Evolutionary conservation across 495 filamentous ascomycete genomes (phyloP).

Genomic region (Trypethelium eluteriae): DNA sequence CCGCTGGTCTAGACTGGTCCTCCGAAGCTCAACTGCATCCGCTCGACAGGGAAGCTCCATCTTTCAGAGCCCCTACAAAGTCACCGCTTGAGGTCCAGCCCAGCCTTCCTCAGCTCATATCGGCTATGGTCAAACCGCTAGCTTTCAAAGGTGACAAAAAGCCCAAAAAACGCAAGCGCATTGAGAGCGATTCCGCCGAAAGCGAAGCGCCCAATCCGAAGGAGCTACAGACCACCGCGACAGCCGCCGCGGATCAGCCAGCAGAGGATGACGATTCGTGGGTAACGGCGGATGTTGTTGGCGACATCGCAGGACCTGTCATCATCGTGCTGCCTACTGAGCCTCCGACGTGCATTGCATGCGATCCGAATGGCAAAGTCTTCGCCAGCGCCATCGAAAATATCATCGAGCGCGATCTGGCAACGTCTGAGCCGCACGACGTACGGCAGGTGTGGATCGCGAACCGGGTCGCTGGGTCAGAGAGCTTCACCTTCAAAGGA

Average conservation of each 20-base stretch:
- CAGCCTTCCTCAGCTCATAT: background rate
- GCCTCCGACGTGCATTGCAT: slow-evolving; percentile 63
- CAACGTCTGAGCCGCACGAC: slow-evolving; percentile 84
- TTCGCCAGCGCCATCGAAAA: slow-evolving; percentile 76
- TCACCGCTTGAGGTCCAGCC: slow-evolving; percentile 3
- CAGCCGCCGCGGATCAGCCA: slow-evolving; percentile 34
- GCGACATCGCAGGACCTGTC: slow-evolving; percentile 77
- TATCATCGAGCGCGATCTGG: slow-evolving; percentile 66
- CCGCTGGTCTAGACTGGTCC: slow-evolving; percentile 2
- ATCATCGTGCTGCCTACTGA: slow-evolving; percentile 69
- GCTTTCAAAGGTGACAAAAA: slow-evolving; percentile 97
- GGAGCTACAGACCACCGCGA: slow-evolving; percentile 34
- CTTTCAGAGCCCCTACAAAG: background rate
- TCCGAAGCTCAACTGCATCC: background rate
- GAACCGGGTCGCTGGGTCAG: slow-evolving; percentile 73
- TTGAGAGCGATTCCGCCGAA: slow-evolving; percentile 38
- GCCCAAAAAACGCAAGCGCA: slow-evolving; percentile 76
- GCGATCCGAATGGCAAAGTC: slow-evolving; percentile 75
- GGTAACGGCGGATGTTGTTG: slow-evolving; percentile 71
- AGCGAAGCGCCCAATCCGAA: slow-evolving; percentile 35
- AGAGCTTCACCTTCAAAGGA: slow-evolving; percentile 74
- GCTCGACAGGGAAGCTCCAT: background rate
- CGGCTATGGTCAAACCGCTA: slow-evolving; percentile 64
- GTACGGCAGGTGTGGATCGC: slow-evolving; percentile 94
- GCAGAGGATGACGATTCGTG: slow-evolving; percentile 69